These are phyloP conservation scores for Panicum virgatum DNA, from an alignment of 202 grass and related monocot species.

Conservation along the genomic window DNA sequence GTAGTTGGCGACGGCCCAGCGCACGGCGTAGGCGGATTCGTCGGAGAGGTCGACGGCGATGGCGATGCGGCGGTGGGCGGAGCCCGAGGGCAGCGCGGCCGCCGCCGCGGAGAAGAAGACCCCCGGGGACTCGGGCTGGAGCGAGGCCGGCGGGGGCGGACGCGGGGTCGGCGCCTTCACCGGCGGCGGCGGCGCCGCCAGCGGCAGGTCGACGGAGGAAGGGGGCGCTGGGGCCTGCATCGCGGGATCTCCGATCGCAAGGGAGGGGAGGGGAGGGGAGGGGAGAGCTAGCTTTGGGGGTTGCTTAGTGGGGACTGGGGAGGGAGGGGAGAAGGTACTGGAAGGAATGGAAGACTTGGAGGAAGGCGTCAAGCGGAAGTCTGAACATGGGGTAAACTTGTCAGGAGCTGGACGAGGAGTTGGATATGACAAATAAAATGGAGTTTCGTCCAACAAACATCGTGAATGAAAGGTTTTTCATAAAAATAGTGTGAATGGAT, in stretches of 20 bases:
- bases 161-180: slow-evolving; percentile 73
- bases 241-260: slow-evolving; percentile 42
- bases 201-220: slow-evolving; percentile 50
- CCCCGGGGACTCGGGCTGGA: slow-evolving; percentile 70
- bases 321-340: slow-evolving; percentile 25
- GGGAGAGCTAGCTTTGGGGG: not conserved
- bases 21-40: slow-evolving; percentile 70
- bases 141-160: slow-evolving; percentile 50
- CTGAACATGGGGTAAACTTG: not conserved
- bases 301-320: not conserved
- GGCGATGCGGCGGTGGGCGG: slow-evolving; percentile 76
- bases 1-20: slow-evolving; percentile 89
- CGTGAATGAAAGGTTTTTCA: too few species aligned
- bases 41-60: slow-evolving; percentile 90
- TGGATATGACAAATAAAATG: too few species aligned
- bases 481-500: too few species aligned
- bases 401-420: too few species aligned
- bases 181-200: slow-evolving; percentile 48
- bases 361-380: slow-evolving; percentile 38
- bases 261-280: not conserved
- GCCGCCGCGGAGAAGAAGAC: slow-evolving; percentile 71
- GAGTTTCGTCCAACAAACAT: too few species aligned
- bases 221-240: slow-evolving; percentile 54
- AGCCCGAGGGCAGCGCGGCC: slow-evolving; percentile 38
- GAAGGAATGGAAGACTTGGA: slow-evolving; percentile 42